Evolutionary conservation across 257 asterid species (phyloP).

Genomic region (Osmanthus fragrans): DNA sequence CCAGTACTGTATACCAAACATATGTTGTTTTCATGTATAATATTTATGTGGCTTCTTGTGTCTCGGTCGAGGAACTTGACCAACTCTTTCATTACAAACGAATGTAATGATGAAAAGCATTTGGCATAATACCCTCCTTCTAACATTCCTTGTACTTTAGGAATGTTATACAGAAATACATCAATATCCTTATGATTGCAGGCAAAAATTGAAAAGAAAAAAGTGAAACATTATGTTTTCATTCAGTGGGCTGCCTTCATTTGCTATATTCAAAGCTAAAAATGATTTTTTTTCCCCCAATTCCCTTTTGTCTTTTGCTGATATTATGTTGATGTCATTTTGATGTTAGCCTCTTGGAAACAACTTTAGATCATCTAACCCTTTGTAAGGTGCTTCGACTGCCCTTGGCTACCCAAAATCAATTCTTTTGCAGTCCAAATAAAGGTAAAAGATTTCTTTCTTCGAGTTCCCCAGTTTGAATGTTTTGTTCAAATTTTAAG

Average conservation of each 20-base stretch:
- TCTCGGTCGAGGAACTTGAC: neutral
- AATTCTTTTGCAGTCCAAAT: no score
- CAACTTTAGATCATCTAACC: neutral
- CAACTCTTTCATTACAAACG: no score
- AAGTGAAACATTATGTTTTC: neutral
- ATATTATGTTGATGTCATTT: neutral
- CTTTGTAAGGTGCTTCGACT: neutral
- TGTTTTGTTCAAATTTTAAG: neutral
- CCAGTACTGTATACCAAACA: neutral
- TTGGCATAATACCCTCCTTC: conserved; percentile 1
- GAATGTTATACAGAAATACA: neutral
- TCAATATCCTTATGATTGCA: neutral
- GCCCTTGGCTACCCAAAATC: neutral
- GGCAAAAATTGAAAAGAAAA: neutral
- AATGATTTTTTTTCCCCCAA: neutral
- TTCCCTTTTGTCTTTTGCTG: neutral
- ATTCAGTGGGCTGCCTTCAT: neutral
- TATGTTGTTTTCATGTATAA: neutral
- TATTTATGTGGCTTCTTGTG: neutral
- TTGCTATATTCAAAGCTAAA: no score
- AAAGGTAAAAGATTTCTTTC: no score
- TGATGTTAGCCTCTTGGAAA: neutral
- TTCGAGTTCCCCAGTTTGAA: neutral
- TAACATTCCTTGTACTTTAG: conserved; percentile 12
- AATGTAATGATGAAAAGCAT: neutral